phyloP scores from a whole-genome alignment of 106 monocot species.

The Vanilla planifolia region DNA sequence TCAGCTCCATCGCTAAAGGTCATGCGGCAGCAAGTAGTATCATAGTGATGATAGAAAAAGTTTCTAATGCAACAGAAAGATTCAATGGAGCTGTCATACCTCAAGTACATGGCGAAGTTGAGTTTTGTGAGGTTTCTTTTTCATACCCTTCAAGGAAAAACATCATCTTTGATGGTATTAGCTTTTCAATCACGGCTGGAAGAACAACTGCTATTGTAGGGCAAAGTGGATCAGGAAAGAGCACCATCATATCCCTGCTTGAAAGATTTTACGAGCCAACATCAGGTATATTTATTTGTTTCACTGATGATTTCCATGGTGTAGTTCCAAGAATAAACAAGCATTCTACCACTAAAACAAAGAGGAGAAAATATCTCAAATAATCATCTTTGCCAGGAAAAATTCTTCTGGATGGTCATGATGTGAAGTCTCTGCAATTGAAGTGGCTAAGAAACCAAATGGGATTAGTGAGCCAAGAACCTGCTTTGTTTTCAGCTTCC shows the following conservation, averaged over 20 bases:
- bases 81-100: slow-evolving; percentile 12
- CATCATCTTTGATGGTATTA: slow-evolving; percentile 8
- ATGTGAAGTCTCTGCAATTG: slow-evolving; percentile 5
- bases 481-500: slow-evolving; percentile 9
- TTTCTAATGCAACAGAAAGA: neutral
- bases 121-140: slow-evolving; percentile 13
- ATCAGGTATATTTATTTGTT: neutral
- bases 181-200: slow-evolving; percentile 12
- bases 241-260: slow-evolving; percentile 16
- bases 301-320: neutral
- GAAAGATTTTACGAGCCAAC: slow-evolving; percentile 17
- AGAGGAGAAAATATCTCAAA: neutral
- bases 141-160: slow-evolving; percentile 12
- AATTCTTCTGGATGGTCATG: slow-evolving; percentile 6
- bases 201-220: slow-evolving; percentile 13
- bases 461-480: slow-evolving; percentile 15
- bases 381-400: neutral
- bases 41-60: slow-evolving; percentile 15
- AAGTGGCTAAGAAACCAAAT: slow-evolving; percentile 8
- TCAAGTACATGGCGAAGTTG: slow-evolving; percentile 11
- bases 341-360: too few relatives aligned
- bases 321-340: too few relatives aligned
- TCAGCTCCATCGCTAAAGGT: slow-evolving; percentile 20
- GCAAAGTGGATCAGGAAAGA: slow-evolving; percentile 20
- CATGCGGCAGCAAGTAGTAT: slow-evolving; percentile 17